Percentiles rank a stretch among this genome's conserved stretches.
Evolutionary conservation across 306 rosid species (phyloP).

Genomic region (Citrullus amarus): DNA sequence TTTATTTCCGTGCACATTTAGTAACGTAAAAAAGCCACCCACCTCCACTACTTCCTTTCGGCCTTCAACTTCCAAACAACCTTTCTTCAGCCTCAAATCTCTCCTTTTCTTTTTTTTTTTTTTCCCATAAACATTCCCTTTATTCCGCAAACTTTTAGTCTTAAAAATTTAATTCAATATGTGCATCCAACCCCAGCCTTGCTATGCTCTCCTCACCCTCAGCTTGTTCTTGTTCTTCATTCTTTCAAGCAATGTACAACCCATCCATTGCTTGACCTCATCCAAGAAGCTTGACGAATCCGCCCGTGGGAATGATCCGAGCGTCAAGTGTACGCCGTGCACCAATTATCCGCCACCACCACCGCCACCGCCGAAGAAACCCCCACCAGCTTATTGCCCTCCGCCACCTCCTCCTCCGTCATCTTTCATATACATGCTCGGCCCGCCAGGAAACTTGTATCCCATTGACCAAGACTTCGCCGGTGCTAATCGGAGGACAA

Average conservation of each 20-base stretch:
- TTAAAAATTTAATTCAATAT: background rate
- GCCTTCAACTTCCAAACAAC: background rate
- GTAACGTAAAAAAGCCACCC: background rate
- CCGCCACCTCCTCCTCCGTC: background rate
- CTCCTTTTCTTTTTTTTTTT: background rate
- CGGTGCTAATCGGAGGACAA: background rate
- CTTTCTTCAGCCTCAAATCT: background rate
- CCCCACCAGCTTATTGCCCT: background rate
- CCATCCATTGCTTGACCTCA: background rate
- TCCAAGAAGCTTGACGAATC: background rate
- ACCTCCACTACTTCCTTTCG: background rate
- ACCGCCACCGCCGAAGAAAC: background rate
- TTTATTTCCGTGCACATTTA: too few species aligned
- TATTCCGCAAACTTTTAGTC: background rate
- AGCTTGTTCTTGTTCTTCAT: background rate
- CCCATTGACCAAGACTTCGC: background rate
- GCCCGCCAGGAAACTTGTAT: constrained; percentile 7
- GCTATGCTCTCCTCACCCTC: background rate
- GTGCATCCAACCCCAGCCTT: background rate
- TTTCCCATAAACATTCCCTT: background rate
- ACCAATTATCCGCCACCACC: background rate
- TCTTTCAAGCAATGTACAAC: background rate
- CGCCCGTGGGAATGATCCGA: background rate
- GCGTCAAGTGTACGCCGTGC: background rate
- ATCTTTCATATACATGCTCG: background rate